Percentiles rank a stretch among this genome's conserved stretches.
phyloP scores from a whole-genome alignment of 1,284 basidiomycete species.

The Apiotrichum sp. region DNA sequence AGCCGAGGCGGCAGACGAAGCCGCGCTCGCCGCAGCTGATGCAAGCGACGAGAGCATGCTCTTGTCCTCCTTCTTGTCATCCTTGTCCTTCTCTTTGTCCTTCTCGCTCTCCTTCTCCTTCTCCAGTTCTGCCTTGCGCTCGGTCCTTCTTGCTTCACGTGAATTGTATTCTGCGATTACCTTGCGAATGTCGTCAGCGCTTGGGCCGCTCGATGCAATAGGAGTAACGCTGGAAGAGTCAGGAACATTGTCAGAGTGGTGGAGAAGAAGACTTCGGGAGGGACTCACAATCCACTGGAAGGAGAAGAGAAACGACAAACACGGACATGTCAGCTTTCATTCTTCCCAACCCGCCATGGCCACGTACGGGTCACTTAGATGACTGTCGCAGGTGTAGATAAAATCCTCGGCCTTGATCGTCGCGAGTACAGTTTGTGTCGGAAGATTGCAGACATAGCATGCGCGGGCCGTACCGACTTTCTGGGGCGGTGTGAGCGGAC shows the following conservation, averaged over 20 bases:
- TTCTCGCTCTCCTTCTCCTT: constrained; percentile 12
- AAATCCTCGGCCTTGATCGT: constrained; percentile 45
- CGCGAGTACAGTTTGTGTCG: constrained; percentile 41
- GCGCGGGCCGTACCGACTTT: constrained; percentile 39
- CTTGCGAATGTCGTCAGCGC: constrained; percentile 43
- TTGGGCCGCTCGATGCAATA: constrained; percentile 31
- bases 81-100: constrained; percentile 19
- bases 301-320: too few relatives aligned
- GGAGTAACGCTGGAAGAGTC: constrained; percentile 49
- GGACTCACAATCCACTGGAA: constrained; percentile 22
- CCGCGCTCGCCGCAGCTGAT: background rate
- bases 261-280: too few relatives aligned
- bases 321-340: too few relatives aligned
- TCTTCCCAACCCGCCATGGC: background rate
- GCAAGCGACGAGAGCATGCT: constrained; percentile 1
- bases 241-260: background rate
- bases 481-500: constrained; percentile 8
- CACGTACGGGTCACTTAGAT: constrained; percentile 43
- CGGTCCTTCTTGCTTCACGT: constrained; percentile 30
- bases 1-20: background rate
- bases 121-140: constrained; percentile 12
- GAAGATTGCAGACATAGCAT: constrained; percentile 43
- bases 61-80: constrained; percentile 1
- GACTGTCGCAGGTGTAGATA: constrained; percentile 43
- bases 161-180: constrained; percentile 43